Conservation (phyloP, 2,329 filamentous ascomycete species). For the Diaporthe sp. region DNA sequence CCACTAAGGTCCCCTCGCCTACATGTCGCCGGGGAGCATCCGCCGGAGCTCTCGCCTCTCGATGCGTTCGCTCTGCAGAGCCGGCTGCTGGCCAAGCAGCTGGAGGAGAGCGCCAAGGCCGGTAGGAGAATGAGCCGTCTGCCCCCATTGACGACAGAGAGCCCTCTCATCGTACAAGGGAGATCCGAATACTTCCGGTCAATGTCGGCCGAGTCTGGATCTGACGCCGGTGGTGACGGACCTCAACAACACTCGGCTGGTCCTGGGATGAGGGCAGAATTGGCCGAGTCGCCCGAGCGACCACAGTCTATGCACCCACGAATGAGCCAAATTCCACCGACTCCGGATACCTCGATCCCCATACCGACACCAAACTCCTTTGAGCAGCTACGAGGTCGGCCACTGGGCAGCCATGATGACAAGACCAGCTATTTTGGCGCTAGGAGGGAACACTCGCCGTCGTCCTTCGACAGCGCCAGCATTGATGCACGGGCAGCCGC, state of each 20-base stretch:
- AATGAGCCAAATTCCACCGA: slow-evolving; percentile 74
- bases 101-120: slow-evolving; percentile 82
- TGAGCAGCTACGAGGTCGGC: slow-evolving; percentile 58
- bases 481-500: slow-evolving; percentile 39
- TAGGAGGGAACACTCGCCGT: slow-evolving; percentile 71
- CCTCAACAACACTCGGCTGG: slow-evolving; percentile 56
- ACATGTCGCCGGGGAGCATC: slow-evolving; percentile 83
- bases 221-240: slow-evolving; percentile 59
- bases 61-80: slow-evolving; percentile 97
- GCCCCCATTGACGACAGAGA: slow-evolving; percentile 85
- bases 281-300: slow-evolving; percentile 71
- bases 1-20: slow-evolving; percentile 80
- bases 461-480: slow-evolving; percentile 59
- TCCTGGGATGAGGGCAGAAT: slow-evolving; percentile 66
- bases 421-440: slow-evolving; percentile 64
- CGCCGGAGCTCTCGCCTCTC: slow-evolving; percentile 91
- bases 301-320: slow-evolving; percentile 83
- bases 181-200: slow-evolving; percentile 87
- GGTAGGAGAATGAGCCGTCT: slow-evolving; percentile 88
- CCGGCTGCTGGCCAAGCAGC: slow-evolving; percentile 86
- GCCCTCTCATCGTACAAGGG: slow-evolving; percentile 81
- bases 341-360: slow-evolving; percentile 63
- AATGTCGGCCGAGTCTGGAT: slow-evolving; percentile 73
- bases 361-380: slow-evolving; percentile 57
- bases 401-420: slow-evolving; percentile 56